Base-by-base conservation (phyloP, 306 rosid genomes). In the Prunus davidiana region DNA sequence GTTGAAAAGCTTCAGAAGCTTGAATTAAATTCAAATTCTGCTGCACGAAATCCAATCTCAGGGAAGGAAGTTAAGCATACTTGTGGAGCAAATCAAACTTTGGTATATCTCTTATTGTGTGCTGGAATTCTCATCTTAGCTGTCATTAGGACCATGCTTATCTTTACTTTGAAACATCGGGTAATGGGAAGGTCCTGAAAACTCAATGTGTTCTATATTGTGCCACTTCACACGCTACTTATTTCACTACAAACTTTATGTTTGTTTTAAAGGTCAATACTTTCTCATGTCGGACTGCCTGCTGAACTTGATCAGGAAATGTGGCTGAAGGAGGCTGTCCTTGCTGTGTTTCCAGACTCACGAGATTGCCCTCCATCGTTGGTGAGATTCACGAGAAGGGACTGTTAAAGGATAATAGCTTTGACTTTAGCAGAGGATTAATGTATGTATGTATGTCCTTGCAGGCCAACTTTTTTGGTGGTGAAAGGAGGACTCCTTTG, bases 261-360 rank as follows among this genome's bases (percentile, higher is more conserved):
- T 81, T 83, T 76, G 58, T 71, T 67, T 82, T 82, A 72, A 80
- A 69, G 80, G 77, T 60, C 81, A 65, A 73, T 77, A 16, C 78
- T 72, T 84, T 81, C 89, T 86, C 73, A 81, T 85, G 77, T 82
- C 73, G 61, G 86, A 82, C 85, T 72, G 76, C 79, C 84, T 81
- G 80, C 86, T 90, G 88, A 77, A 76, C 77, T 78, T 88, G 80
- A 84, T 77, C 90, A 95, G 99, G 98, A 96, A 91, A 78, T 74
- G 82, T 96, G 99, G 99, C 84, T 96, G 86, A 91, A 92, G 89
- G 97, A 91, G 76, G 77, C 82, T 70, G 89, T 91, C 76, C 99
- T 96, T 78, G 79, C 81, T 64, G 82, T 83, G 75, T 96, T 89
- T 86, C 88, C 84, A 49, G 99, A 96, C 78, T 88, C 99, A 30